A percentile compares a stretch with the other conserved stretches of the same genome.
Conservation (phyloP, 306 rosid genomes). For the Carpinus viminea region DNA sequence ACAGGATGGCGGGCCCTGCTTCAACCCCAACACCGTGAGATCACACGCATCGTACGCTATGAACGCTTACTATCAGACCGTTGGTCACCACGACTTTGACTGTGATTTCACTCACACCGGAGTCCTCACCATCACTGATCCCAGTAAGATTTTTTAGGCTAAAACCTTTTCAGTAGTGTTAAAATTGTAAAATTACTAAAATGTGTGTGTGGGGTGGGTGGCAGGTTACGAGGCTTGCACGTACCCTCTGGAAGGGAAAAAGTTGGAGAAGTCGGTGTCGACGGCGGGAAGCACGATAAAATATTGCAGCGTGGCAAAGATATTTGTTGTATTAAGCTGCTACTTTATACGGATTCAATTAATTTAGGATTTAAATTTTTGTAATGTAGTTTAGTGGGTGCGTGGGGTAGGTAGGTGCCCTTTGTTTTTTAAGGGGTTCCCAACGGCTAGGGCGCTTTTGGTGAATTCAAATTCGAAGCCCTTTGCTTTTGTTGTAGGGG, state of each 20-base stretch:
- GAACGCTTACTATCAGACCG: conserved; percentile 54
- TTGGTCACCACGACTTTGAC: conserved; percentile 47
- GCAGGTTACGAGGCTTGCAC: conserved; percentile 63
- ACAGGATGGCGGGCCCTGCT: conserved; percentile 48
- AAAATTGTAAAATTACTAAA: too few species aligned
- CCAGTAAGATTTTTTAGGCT: conserved; percentile 48
- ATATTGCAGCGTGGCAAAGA: neutral
- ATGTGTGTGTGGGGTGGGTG: neutral
- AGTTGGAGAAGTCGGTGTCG: conserved; percentile 37
- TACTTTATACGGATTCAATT: neutral
- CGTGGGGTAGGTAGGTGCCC: neutral
- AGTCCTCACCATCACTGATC: conserved; percentile 51
- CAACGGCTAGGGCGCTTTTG: neutral
- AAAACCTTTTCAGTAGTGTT: too few species aligned
- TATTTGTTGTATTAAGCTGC: conserved; percentile 2
- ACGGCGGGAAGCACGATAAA: conserved; percentile 32
- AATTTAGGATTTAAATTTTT: neutral
- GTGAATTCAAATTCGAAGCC: neutral
- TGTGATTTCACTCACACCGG: conserved; percentile 68
- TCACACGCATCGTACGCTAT: conserved; percentile 61
- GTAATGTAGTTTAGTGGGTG: too few species aligned
- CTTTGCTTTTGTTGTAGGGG: neutral
- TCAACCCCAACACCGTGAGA: conserved; percentile 43
- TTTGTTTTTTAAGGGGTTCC: neutral
- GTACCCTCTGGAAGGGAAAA: conserved; percentile 38